Conservation (phyloP, 768 basidiomycete species). For the Lactifluus echinatus region DNA sequence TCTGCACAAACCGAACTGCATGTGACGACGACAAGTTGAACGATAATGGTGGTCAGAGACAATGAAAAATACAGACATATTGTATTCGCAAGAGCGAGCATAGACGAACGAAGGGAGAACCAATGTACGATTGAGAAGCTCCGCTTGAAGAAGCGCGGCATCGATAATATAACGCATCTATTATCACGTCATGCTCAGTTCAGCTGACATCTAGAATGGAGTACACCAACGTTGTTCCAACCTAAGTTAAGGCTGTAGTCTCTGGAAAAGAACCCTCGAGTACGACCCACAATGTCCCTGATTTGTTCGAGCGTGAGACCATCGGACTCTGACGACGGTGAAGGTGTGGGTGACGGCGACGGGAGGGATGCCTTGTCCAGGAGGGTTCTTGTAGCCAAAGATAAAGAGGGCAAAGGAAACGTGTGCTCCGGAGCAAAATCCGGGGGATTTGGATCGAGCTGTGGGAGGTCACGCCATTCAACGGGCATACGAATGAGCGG, state of each 20-base stretch:
- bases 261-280: constrained; percentile 36
- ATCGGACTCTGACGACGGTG: constrained; percentile 1
- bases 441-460: not conserved
- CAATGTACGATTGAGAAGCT: constrained; percentile 35
- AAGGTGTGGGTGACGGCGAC: not conserved
- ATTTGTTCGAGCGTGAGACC: constrained; percentile 28
- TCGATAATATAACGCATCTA: constrained; percentile 44
- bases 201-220: not conserved
- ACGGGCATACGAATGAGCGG: not conserved
- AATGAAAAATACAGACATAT: constrained; percentile 25
- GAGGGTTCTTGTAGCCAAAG: not conserved
- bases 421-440: not conserved
- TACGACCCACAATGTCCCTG: constrained; percentile 28
- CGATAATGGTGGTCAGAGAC: constrained; percentile 2
- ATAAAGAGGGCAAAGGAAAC: not conserved
- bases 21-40: not conserved
- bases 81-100: constrained; percentile 38
- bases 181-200: constrained; percentile 1
- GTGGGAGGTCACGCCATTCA: not conserved
- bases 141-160: constrained; percentile 35
- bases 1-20: constrained; percentile 31
- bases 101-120: constrained; percentile 40
- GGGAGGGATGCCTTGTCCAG: not conserved
- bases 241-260: constrained; percentile 38
- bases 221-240: constrained; percentile 39